Evolutionary conservation across 2,329 filamentous ascomycete species (phyloP).

Genomic region (Ambrosiella beaveri): DNA sequence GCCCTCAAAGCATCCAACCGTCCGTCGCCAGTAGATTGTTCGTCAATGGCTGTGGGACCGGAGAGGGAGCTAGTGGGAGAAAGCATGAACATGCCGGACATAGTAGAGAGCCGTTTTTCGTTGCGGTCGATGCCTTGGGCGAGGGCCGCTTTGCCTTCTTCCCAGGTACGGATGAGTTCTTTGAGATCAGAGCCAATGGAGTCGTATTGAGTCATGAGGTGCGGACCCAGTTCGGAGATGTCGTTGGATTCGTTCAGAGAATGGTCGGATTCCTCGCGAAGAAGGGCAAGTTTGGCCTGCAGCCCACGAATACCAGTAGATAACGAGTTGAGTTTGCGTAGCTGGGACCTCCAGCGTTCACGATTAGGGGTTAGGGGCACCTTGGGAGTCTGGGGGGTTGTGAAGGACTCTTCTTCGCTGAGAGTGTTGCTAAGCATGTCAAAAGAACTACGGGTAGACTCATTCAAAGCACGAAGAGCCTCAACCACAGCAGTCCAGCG

Average conservation of each 20-base stretch:
- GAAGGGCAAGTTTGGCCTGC: slow-evolving; percentile 83
- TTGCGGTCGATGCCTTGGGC: slow-evolving; percentile 68
- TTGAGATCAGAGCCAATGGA: slow-evolving; percentile 80
- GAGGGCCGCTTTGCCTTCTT: slow-evolving; percentile 68
- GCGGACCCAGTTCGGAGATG: slow-evolving; percentile 58
- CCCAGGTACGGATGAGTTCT: slow-evolving; percentile 68
- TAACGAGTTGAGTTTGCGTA: slow-evolving; percentile 73
- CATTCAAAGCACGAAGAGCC: slow-evolving; percentile 49
- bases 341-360: slow-evolving; percentile 70
- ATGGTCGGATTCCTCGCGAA: slow-evolving; percentile 76
- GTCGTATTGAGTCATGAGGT: slow-evolving; percentile 79
- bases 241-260: slow-evolving; percentile 57
- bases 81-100: slow-evolving; percentile 32
- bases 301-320: slow-evolving; percentile 81
- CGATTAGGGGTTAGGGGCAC: slow-evolving; percentile 50
- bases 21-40: slow-evolving; percentile 20
- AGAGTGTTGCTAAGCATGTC: slow-evolving; percentile 52
- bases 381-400: slow-evolving; percentile 38
- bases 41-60: slow-evolving; percentile 46
- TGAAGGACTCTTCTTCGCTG: slow-evolving; percentile 56
- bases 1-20: slow-evolving; percentile 51
- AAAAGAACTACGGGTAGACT: slow-evolving; percentile 43
- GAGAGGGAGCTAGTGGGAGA: slow-evolving; percentile 48
- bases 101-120: slow-evolving; percentile 49
- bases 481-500: slow-evolving; percentile 67